phyloP scores from a whole-genome alignment of 345 rosid species.

The Bruguiera gymnorhiza region DNA sequence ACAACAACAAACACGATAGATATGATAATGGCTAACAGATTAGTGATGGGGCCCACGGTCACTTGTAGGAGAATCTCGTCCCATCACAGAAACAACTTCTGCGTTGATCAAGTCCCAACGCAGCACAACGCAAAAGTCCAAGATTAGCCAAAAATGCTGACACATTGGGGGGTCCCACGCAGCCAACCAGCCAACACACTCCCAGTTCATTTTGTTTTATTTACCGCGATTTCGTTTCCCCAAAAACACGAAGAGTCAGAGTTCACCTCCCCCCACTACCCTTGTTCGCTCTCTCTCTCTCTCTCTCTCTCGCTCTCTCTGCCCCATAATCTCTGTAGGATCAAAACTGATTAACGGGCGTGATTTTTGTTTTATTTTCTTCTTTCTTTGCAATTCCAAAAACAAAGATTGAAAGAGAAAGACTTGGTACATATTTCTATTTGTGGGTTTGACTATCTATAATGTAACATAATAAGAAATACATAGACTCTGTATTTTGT shows the following conservation, averaged over 20 bases:
- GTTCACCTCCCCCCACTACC: not conserved
- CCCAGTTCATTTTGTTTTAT: no score
- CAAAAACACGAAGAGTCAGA: no score
- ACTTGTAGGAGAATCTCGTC: not conserved
- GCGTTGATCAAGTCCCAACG: not conserved
- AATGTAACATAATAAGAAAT: no score
- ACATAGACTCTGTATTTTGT: no score
- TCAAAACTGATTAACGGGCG: constrained; percentile 5
- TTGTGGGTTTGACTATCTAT: no score
- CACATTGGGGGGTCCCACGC: not conserved
- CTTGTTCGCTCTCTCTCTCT: not conserved
- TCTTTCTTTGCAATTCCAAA: not conserved
- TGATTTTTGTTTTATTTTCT: not conserved
- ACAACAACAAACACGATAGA: not conserved
- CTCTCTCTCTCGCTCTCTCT: not conserved
- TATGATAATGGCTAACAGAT: not conserved
- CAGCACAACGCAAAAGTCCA: not conserved
- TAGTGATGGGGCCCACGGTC: not conserved
- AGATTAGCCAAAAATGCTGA: no score
- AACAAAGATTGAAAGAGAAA: not conserved
- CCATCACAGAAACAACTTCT: not conserved
- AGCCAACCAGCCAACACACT: not conserved
- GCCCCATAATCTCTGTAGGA: not conserved
- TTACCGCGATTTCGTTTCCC: no score
- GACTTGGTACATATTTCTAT: no score